Percentiles rank a stretch among this genome's conserved stretches.
These are phyloP conservation scores for Geotrichum australiense DNA, from an alignment of 1,139 yeast species.

Conservation along the genomic window DNA sequence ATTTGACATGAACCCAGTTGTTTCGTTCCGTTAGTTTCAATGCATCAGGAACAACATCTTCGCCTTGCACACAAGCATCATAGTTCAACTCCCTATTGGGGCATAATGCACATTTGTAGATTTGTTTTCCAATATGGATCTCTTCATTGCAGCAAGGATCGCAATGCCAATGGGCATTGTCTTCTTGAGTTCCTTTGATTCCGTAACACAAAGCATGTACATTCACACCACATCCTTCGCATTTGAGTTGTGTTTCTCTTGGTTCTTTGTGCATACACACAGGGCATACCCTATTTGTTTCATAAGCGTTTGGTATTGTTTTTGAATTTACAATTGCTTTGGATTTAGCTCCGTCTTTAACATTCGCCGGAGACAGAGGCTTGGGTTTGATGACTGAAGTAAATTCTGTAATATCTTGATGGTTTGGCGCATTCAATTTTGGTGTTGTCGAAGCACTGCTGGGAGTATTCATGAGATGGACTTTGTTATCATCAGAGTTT, in stretches of 20 bases:
- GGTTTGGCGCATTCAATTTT: no score
- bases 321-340: no score
- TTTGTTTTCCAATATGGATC: constrained; percentile 51
- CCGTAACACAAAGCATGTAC: constrained; percentile 76
- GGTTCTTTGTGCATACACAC: constrained; percentile 48
- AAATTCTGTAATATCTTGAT: no score
- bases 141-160: constrained; percentile 72
- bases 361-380: no score
- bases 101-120: constrained; percentile 63
- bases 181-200: constrained; percentile 48
- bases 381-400: no score
- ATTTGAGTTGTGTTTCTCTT: constrained; percentile 41
- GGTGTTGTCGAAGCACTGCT: no score
- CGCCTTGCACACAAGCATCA: constrained; percentile 42
- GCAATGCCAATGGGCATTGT: constrained; percentile 58
- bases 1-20: constrained; percentile 74
- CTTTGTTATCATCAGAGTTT: no score
- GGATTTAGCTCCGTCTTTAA: no score
- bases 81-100: constrained; percentile 46
- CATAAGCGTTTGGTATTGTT: constrained; percentile 16
- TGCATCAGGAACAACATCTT: constrained; percentile 49
- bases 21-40: constrained; percentile 64
- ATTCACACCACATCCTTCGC: constrained; percentile 62
- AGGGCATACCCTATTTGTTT: constrained; percentile 40
- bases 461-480: no score